Base-by-base conservation (phyloP, 2,329 filamentous ascomycete species). In the Sporothrix schenckii region DNA sequence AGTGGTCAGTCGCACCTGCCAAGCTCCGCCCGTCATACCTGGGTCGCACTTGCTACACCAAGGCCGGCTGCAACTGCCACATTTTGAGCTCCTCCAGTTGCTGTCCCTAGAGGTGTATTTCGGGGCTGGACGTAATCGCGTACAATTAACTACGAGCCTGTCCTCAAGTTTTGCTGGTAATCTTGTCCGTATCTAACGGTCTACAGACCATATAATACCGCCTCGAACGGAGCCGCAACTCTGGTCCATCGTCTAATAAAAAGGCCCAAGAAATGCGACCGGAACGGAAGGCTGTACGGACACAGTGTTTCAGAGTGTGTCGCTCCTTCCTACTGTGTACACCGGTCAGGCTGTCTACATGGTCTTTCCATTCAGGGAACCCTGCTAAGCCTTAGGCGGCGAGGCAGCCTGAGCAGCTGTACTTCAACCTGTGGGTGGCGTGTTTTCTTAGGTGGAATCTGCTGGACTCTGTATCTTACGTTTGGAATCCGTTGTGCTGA, bases 1-100 rank as follows among this genome's bases (percentile, higher is more conserved):
- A 58, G 54, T 16, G 54, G 30, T 58, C 30, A 5, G 30, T 13
- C 16, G 30, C n/a, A 30, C 54, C 53, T 27, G 53, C 53, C 52
- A 54, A 24, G 13, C 52, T 54, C 30, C 16, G 11, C 58, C 27
- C n/a, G n/a, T 27, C 41, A 21, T 63, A 11, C 39, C 16, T 63
- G 60, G 21, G 41, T 30, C 60, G 60, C 41, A 47, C 60, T 63
- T 63, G 60, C 60, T 13, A 41, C 13, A 41, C 13, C 50, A 9
- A 14, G 16, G 41, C 10, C 54, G 54, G 54, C 16, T 60, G 30
- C 54, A 60, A 13, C 54, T 60, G 9, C 52, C 54, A 60, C 19
- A 41, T 60, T 58, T 54, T 54, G 52, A 54, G 34, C 34, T 34
- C 7, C 5, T 34, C 6, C 27, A 9, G 1, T 34, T 34, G 34